Conservation (phyloP, 2,329 filamentous ascomycete genomes). For the Fusarium gaditjirri region DNA sequence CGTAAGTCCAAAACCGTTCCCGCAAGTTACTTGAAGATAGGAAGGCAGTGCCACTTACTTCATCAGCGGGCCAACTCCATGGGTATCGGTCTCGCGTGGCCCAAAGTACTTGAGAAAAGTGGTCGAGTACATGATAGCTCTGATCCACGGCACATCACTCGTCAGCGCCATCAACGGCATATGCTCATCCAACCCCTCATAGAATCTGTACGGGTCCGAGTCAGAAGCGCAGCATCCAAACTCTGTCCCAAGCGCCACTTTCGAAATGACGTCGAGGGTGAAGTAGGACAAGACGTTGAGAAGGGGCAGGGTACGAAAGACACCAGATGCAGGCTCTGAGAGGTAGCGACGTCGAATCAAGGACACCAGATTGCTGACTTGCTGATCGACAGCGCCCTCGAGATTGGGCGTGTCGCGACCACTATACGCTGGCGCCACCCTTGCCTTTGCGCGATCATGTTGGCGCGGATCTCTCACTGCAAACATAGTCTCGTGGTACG, state of each 20-base stretch:
- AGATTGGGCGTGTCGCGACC: constrained; percentile 1
- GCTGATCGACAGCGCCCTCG: neutral
- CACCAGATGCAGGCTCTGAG: neutral
- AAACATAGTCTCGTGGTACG: neutral
- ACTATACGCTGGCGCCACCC: neutral
- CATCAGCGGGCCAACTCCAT: neutral
- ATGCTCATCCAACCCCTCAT: neutral
- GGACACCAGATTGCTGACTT: neutral
- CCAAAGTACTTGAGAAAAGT: neutral
- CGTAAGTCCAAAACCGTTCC: neutral
- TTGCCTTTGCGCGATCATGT: neutral
- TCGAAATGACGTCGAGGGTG: neutral
- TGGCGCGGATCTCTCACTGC: neutral
- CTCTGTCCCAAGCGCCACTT: neutral
- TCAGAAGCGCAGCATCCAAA: constrained; percentile 5
- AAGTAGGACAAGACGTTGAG: neutral
- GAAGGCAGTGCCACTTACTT: neutral
- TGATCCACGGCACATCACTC: neutral
- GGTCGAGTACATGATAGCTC: neutral
- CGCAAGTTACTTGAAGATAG: rapidly evolving
- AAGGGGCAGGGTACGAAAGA: neutral
- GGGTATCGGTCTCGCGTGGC: neutral
- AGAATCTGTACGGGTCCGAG: neutral
- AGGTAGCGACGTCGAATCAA: neutral
- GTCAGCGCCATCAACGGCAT: neutral